phyloP scores from a whole-genome alignment of 169 alveolate genomes.

The Plasmodium gonderi region DNA sequence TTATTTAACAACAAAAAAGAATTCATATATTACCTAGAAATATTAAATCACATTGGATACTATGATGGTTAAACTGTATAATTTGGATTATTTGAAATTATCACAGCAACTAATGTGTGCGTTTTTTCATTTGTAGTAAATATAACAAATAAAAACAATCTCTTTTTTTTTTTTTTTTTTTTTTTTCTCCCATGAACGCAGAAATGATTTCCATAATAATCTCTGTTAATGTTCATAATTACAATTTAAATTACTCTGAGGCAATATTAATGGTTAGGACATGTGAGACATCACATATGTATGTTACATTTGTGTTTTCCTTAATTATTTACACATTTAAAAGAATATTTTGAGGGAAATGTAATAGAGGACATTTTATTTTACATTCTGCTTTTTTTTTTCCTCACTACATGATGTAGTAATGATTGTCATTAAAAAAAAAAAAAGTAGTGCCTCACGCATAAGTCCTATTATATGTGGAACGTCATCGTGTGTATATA shows the following conservation, averaged over 20 bases:
- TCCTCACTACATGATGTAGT: background rate
- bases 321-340: background rate
- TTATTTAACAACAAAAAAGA: constrained; percentile 40
- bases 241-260: constrained; percentile 52
- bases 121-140: background rate
- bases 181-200: background rate
- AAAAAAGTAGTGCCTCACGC: background rate
- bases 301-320: background rate
- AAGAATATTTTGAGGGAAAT: background rate
- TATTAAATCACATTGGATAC: constrained; percentile 65
- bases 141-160: background rate
- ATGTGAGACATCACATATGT: background rate
- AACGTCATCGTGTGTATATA: background rate
- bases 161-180: background rate
- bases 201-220: constrained; percentile 47
- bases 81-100: background rate
- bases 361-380: background rate
- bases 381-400: background rate
- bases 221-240: constrained; percentile 35
- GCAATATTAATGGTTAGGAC: constrained; percentile 49
- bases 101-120: background rate
- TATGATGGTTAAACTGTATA: constrained; percentile 60
- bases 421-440: background rate
- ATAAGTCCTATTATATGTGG: background rate
- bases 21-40: constrained; percentile 60